Evolutionary conservation across 306 rosid species (phyloP).

Genomic region (Abrus pulchellus): DNA sequence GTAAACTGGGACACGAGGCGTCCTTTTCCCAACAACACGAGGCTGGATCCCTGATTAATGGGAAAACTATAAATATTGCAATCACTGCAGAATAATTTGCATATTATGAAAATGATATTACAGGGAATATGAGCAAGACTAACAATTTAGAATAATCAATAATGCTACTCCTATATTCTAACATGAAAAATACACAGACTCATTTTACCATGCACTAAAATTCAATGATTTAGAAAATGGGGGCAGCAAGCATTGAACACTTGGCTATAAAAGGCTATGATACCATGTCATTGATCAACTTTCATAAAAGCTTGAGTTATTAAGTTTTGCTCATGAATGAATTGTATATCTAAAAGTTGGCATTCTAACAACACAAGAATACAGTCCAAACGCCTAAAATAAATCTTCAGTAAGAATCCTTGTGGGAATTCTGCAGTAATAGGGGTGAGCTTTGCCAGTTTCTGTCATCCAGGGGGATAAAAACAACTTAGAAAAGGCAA

Average conservation of each 20-base stretch:
- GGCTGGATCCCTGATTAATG: slow-evolving; percentile 69
- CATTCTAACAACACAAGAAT: not conserved
- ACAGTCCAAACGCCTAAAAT: not conserved
- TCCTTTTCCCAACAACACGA: slow-evolving; percentile 87
- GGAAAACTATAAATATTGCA: slow-evolving; percentile 39
- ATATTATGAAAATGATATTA: slow-evolving; percentile 5
- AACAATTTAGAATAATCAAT: slow-evolving; percentile 5
- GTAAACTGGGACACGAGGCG: slow-evolving; percentile 79
- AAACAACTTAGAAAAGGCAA: slow-evolving; percentile 8
- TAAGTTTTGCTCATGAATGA: not conserved
- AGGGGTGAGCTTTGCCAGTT: not conserved
- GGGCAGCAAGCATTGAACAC: not conserved
- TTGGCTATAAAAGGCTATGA: not conserved
- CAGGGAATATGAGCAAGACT: not conserved
- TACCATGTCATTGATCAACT: slow-evolving; percentile 13
- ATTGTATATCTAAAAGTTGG: not conserved
- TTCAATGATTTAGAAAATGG: slow-evolving; percentile 11
- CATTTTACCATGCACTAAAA: not conserved
- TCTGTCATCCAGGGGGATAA: not conserved
- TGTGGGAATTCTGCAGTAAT: not conserved
- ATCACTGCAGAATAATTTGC: slow-evolving; percentile 29
- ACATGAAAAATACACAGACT: not conserved
- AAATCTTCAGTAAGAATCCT: not conserved
- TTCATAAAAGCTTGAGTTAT: not conserved
- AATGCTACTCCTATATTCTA: not conserved